Evolutionary conservation across 2,329 filamentous ascomycete species (phyloP).

Genomic region (Fusarium tjaetaba): DNA sequence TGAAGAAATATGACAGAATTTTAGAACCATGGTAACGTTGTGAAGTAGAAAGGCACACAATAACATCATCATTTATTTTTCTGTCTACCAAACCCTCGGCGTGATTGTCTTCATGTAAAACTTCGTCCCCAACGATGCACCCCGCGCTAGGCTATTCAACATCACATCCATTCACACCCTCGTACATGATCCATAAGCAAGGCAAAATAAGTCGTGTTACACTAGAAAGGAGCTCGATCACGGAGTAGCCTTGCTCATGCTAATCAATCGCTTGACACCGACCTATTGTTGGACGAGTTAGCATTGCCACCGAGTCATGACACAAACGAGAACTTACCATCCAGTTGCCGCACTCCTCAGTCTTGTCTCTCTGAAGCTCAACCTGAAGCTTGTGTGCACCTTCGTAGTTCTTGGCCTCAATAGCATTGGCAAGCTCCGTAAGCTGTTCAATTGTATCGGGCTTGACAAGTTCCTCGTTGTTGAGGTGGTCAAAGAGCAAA

Average conservation of each 20-base stretch:
- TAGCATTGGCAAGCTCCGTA: constrained; percentile 69
- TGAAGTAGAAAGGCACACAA: neutral
- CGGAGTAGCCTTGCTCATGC: constrained; percentile 81
- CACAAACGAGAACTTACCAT: constrained; percentile 69
- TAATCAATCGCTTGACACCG: constrained; percentile 79
- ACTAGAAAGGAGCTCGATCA: constrained; percentile 45
- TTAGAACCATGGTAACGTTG: too few species aligned
- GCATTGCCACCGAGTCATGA: constrained; percentile 28
- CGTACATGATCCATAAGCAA: constrained; percentile 19
- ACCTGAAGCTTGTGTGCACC: constrained; percentile 75
- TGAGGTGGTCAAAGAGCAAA: constrained; percentile 95
- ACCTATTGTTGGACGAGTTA: constrained; percentile 63
- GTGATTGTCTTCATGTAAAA: constrained; percentile 40
- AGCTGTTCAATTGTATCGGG: constrained; percentile 78
- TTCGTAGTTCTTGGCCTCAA: constrained; percentile 76
- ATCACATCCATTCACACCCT: constrained; percentile 31
- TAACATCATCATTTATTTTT: constrained; percentile 40
- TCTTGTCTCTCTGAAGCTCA: constrained; percentile 80
- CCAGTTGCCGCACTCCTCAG: constrained; percentile 85
- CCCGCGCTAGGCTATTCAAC: constrained; percentile 39
- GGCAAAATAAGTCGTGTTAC: constrained; percentile 32
- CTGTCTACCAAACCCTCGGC: constrained; percentile 41
- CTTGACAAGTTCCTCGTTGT: constrained; percentile 91
- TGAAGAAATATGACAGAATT: neutral
- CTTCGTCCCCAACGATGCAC: constrained; percentile 35